Evolutionary conservation across 1,284 basidiomycete species (phyloP), one percentile per base, ranked within the genome.

Genomic region (Ganoderma resinaceum): DNA sequence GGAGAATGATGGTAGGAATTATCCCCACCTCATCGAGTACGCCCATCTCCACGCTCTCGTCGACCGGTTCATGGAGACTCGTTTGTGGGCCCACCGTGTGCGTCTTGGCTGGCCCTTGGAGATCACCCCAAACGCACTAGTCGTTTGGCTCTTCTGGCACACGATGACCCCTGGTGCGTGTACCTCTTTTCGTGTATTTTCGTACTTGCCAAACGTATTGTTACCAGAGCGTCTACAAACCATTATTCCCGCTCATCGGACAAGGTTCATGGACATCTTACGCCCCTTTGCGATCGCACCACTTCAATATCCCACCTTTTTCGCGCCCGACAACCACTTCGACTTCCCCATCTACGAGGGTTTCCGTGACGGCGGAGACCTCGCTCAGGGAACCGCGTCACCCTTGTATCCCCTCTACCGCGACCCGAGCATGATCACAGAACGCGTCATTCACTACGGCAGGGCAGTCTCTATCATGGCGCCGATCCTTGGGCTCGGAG

Each of bases 1-100:
- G 8, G 93, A 95, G 76, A 91, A 93, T 81, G 90, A 95, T 77
- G 92, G 91, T 38, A 87, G 86, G 78, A 95, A 95, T 76, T 79
- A 84, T 33, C 78, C 75, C 3, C 91, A 91, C 76, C 84, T 78
- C 40, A 63, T 95, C 61, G 81, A 86, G 63, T 81, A 80, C 59
- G 89, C 85, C 0, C 83, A 85, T 9, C 79, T 89, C 7, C 80
- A 83, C 46, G 70, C 71, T 12, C 86, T 87, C 66, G 81, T 87
- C n/a, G 81, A 85, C 63, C 46, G 70, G 0, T 87, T 84, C 69
- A 78, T 90, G 42, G 80, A 82, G 46, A 72, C 74, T 29, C 80
- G 83, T 11, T 78, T 91, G 29, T 84, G 85, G 80, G 82, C 85
- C 83, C 59, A 78, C 74, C 59, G 84, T 82, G 67, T 74, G 31